phyloP scores from a whole-genome alignment of 2,329 filamentous ascomycete species.

The Diaporthe sp. region DNA sequence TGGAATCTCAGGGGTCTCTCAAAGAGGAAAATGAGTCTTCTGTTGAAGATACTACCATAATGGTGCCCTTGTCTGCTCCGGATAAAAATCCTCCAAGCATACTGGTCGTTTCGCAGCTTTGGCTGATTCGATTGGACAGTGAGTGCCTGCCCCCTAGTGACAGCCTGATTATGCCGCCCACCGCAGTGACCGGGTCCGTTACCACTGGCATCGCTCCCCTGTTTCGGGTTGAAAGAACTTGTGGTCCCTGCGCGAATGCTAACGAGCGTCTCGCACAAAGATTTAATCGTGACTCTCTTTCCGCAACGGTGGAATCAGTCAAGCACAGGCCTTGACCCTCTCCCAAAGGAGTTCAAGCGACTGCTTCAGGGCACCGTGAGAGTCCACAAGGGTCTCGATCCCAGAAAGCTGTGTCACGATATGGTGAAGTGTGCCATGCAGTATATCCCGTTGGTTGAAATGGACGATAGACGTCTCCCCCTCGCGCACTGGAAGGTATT shows the following conservation, averaged over 20 bases:
- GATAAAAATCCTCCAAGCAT: background rate
- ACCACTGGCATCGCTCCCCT: background rate
- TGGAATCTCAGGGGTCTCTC: background rate
- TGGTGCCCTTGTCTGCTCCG: background rate
- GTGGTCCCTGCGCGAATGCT: background rate
- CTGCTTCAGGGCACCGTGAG: background rate
- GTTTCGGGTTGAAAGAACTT: background rate
- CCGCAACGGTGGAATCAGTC: conserved; percentile 3
- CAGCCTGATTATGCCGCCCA: background rate
- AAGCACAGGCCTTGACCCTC: background rate
- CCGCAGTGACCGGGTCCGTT: background rate
- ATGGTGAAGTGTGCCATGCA: conserved; percentile 2
- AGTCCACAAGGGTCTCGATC: background rate
- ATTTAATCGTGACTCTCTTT: conserved; percentile 2
- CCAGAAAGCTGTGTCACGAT: background rate
- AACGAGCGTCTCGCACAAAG: background rate
- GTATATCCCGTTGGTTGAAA: background rate
- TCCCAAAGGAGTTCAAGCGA: background rate
- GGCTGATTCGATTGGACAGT: conserved; percentile 10
- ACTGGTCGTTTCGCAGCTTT: conserved; percentile 24
- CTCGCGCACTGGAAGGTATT: conserved; percentile 1
- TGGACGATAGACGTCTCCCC: background rate
- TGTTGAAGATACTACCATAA: background rate
- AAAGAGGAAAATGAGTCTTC: background rate
- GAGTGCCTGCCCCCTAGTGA: background rate